Evolutionary conservation across 2,329 filamentous ascomycete genomes (phyloP).

Genomic region (Apiospora aurea): DNA sequence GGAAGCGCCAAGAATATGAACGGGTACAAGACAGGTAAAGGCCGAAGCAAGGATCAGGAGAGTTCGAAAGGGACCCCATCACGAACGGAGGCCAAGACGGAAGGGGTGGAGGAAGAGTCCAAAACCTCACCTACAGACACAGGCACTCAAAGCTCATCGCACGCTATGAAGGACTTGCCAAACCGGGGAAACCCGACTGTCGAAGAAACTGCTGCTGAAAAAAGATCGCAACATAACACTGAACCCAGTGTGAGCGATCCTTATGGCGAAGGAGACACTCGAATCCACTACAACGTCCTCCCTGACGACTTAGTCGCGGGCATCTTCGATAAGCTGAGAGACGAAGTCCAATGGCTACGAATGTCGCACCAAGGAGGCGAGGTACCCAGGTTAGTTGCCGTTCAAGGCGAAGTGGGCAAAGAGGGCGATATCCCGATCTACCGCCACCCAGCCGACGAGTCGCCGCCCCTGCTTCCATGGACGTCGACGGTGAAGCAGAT

Average conservation of each 20-base stretch:
- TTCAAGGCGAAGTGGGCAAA: slow-evolving; percentile 75
- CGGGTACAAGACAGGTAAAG: neutral
- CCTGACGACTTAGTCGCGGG: slow-evolving; percentile 60
- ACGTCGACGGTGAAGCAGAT: slow-evolving; percentile 75
- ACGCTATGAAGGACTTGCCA: neutral
- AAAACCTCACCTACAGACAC: slow-evolving; percentile 32
- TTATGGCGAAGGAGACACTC: slow-evolving; percentile 84
- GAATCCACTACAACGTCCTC: slow-evolving; percentile 74
- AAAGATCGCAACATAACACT: slow-evolving; percentile 29
- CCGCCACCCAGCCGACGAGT: slow-evolving; percentile 90
- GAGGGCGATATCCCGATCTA: slow-evolving; percentile 89
- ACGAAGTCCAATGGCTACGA: slow-evolving; percentile 84
- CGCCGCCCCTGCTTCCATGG: slow-evolving; percentile 78
- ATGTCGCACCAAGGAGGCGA: slow-evolving; percentile 94
- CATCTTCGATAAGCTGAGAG: slow-evolving; percentile 73
- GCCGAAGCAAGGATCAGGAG: neutral
- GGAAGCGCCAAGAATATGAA: slow-evolving; percentile 29
- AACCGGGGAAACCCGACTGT: neutral
- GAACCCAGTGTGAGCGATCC: slow-evolving; percentile 48
- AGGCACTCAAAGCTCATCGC: neutral
- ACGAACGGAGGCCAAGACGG: neutral
- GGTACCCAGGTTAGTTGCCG: slow-evolving; percentile 88
- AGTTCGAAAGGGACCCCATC: neutral
- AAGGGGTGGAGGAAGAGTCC: slow-evolving; percentile 10
- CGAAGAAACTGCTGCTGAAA: slow-evolving; percentile 26